Base-by-base conservation (phyloP, 2,329 filamentous ascomycete genomes). In the Cercospora canescens region DNA sequence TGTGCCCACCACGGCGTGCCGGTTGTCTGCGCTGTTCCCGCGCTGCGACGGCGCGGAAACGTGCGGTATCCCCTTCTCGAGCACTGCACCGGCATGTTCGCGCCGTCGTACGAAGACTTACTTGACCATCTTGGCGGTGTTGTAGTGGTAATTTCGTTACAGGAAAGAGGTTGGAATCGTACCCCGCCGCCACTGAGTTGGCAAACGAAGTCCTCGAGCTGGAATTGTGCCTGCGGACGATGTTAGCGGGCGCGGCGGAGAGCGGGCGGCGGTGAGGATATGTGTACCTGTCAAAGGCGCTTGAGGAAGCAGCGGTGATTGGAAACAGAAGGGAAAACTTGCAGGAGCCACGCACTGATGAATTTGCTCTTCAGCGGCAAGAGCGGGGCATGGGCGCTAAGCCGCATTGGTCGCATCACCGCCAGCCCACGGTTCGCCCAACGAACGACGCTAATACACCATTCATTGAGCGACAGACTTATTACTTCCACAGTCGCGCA, bases 61-160 rank as follows among this genome's bases (percentile, higher is more conserved):
- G 18, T 28, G 28, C 21, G 21, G 34, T 48, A 30, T 54, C 32
- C 48, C 18, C 6, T 24, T 11, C n/a, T 59, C 18, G 32, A 26
- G 11, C 24, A 26, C 58, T 30, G 24, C 5, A 21, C 14, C 18
- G 14, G 41, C 60, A 55, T 55, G 54, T 41, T 55, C 30, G 30
- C 45, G 3, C 26, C 30, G 48, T 37, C 28, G 91, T n/a, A n/a
- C 97, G 35, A 45, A 35, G 60, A 62, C 60, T 62, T 62, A 62
- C 94, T 98, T 97, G 83, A 99, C 95, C 95, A 99, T 99, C 83
- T 93, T 97, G 91, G 86, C 93, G 92, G 93, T 92, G 50, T 64
- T 70, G 56, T 62, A 60, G 24, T 63, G 59, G 61, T 61, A 45
- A 54, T 69, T 61, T 66, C 37, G 39, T 52, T 61, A 37, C 64